phyloP scores from a whole-genome alignment of 805 yeast species.

The Starmera quercuum region DNA sequence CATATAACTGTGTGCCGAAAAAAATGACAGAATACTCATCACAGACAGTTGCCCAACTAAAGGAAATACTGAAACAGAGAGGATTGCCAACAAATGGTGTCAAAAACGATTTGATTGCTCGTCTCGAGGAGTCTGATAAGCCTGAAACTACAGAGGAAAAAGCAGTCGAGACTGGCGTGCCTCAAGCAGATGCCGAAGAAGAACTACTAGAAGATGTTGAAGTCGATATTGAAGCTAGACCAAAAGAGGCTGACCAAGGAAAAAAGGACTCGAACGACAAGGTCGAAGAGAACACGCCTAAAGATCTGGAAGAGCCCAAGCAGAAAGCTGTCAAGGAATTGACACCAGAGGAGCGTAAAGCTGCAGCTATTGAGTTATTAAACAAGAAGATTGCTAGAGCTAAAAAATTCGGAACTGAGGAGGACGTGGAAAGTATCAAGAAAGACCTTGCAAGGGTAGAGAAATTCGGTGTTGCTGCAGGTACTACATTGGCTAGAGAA shows the following conservation, averaged over 20 bases:
- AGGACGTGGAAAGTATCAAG: slow-evolving; percentile 44
- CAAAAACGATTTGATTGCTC: slow-evolving; percentile 66
- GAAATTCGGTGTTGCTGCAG: slow-evolving; percentile 74
- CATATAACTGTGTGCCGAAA: no score
- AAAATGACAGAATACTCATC: slow-evolving; percentile 48
- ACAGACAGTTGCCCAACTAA: slow-evolving; percentile 79
- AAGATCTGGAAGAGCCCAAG: slow-evolving; percentile 15
- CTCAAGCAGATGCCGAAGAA: slow-evolving; percentile 5
- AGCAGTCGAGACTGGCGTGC: slow-evolving; percentile 1
- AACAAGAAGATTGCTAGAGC: slow-evolving; percentile 64
- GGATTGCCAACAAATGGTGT: slow-evolving; percentile 69
- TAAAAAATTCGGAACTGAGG: slow-evolving; percentile 60
- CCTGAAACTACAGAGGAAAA: slow-evolving; percentile 7
- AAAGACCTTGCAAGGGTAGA: slow-evolving; percentile 64
- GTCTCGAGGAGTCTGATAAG: slow-evolving; percentile 53
- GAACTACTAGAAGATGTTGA: slow-evolving; percentile 4
- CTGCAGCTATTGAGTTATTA: slow-evolving; percentile 58
- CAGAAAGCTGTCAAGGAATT: slow-evolving; percentile 26
- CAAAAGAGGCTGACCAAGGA: slow-evolving; percentile 22
- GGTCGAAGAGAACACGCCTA: slow-evolving; percentile 4
- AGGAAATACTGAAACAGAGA: slow-evolving; percentile 61
- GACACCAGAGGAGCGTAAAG: slow-evolving; percentile 65
- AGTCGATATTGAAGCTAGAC: slow-evolving; percentile 13
- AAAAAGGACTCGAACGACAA: slow-evolving; percentile 5
- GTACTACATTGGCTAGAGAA: slow-evolving; percentile 60